Evolutionary conservation across 352 stramenopile species (phyloP).

Genomic region (Phytopythium helicoides): DNA sequence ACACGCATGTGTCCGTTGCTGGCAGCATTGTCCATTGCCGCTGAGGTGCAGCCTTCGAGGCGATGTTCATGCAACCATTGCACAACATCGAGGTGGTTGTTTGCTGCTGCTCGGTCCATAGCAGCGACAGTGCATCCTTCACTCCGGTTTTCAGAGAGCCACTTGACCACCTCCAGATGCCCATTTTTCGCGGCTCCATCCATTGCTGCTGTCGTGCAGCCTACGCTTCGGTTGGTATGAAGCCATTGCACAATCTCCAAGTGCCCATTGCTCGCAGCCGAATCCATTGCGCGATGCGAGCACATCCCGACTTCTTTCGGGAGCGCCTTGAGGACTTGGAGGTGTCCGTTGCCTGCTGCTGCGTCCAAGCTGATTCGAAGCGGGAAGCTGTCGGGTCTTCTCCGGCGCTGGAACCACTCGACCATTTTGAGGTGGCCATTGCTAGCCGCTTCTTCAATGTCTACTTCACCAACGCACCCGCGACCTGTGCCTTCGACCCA

Average conservation of each 20-base stretch:
- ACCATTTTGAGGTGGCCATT: conserved; percentile 3
- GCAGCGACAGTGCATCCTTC: background rate
- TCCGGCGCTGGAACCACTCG: background rate
- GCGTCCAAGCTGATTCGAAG: conserved; percentile 13
- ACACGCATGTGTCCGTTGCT: conserved; percentile 8
- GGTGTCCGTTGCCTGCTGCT: conserved; percentile 14
- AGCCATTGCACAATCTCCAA: conserved; percentile 8
- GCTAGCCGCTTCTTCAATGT: conserved; percentile 16
- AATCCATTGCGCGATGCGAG: conserved; percentile 13
- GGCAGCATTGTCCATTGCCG: conserved; percentile 22
- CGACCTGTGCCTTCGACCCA: conserved; percentile 23
- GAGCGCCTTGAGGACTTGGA: conserved; percentile 29
- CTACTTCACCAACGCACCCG: conserved; percentile 9
- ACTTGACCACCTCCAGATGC: background rate
- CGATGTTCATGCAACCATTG: conserved; percentile 14
- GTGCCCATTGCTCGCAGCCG: conserved; percentile 4
- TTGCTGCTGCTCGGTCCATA: conserved; percentile 7
- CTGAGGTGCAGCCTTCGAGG: conserved; percentile 7
- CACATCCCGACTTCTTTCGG: conserved; percentile 17
- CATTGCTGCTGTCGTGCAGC: conserved; percentile 11
- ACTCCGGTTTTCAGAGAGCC: conserved; percentile 2
- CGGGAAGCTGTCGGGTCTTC: background rate
- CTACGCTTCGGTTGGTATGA: conserved; percentile 10
- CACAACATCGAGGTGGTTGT: conserved; percentile 22
- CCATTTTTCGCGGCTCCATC: conserved; percentile 12